A percentile compares a stretch with the other conserved stretches of the same genome.
phyloP scores from a whole-genome alignment of 1,284 basidiomycete species.

The Somion occarium region DNA sequence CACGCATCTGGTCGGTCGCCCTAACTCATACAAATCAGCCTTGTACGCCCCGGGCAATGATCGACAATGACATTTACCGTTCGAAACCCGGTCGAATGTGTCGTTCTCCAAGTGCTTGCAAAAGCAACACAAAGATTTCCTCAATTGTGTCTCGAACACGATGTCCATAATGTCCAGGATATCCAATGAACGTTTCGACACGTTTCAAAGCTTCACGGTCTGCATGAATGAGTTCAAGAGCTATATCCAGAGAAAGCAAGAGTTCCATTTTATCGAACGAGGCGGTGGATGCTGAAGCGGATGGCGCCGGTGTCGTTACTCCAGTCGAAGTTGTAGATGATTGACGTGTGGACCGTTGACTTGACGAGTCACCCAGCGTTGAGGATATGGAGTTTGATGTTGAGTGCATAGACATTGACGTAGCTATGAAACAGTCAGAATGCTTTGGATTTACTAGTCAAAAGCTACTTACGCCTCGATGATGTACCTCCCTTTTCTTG shows the following conservation, averaged over 20 bases:
- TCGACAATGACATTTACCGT: conserved; percentile 42
- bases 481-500: conserved; percentile 18
- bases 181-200: conserved; percentile 84
- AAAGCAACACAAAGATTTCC: conserved; percentile 83
- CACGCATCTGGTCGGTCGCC: conserved; percentile 80
- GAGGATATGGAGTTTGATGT: background rate
- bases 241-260: conserved; percentile 86
- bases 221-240: conserved; percentile 89
- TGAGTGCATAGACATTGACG: conserved; percentile 1
- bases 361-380: background rate
- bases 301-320: conserved; percentile 16
- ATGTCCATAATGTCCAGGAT: conserved; percentile 79
- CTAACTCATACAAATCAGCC: conserved; percentile 32
- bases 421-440: background rate
- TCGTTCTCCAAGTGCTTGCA: conserved; percentile 73
- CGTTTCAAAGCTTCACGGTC: conserved; percentile 89
- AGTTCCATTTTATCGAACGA: conserved; percentile 72
- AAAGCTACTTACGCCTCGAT: background rate
- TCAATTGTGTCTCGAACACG: conserved; percentile 88
- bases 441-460: background rate
- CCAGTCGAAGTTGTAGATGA: conserved; percentile 18
- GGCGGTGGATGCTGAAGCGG: conserved; percentile 19
- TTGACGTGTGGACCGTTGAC: background rate
- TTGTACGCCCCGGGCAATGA: background rate
- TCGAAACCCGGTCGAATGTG: conserved; percentile 87